phyloP scores from a whole-genome alignment of 768 basidiomycete genomes.

The Pisolithus microcarpus region DNA sequence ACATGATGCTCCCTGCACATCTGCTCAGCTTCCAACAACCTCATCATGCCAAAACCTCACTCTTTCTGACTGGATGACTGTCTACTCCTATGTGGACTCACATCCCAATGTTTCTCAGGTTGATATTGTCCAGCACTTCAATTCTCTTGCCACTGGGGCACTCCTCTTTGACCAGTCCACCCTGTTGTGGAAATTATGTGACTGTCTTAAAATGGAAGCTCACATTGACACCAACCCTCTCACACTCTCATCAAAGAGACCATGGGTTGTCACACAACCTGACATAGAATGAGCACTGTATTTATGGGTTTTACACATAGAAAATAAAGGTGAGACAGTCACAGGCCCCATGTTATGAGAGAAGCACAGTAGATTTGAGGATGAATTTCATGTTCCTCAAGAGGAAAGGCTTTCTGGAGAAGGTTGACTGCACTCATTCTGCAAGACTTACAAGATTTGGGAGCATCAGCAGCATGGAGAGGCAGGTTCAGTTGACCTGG shows the following conservation, averaged over 20 bases:
- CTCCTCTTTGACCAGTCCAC: not conserved
- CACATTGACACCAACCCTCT: not conserved
- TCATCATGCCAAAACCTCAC: not conserved
- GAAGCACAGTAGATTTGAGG: too few species aligned
- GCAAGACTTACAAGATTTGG: not conserved
- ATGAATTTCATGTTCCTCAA: too few species aligned
- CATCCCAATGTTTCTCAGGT: not conserved
- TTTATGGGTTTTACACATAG: too few species aligned
- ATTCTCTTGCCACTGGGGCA: not conserved
- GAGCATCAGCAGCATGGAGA: not conserved
- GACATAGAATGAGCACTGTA: too few species aligned
- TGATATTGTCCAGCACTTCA: constrained; percentile 1
- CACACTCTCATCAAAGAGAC: not conserved
- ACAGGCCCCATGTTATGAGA: too few species aligned
- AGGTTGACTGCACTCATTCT: not conserved
- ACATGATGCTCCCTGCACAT: not conserved
- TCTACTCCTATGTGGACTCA: constrained; percentile 4
- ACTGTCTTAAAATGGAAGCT: too few species aligned
- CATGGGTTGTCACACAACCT: too few species aligned
- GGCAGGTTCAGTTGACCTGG: not conserved
- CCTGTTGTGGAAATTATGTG: too few species aligned
- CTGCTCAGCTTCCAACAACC: not conserved
- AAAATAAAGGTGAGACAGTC: too few species aligned
- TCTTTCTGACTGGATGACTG: constrained; percentile 4
- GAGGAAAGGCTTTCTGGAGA: not conserved